These are phyloP conservation scores for Escovopsis sp. DNA, from an alignment of 2,329 filamentous ascomycete species.

Conservation along the genomic window DNA sequence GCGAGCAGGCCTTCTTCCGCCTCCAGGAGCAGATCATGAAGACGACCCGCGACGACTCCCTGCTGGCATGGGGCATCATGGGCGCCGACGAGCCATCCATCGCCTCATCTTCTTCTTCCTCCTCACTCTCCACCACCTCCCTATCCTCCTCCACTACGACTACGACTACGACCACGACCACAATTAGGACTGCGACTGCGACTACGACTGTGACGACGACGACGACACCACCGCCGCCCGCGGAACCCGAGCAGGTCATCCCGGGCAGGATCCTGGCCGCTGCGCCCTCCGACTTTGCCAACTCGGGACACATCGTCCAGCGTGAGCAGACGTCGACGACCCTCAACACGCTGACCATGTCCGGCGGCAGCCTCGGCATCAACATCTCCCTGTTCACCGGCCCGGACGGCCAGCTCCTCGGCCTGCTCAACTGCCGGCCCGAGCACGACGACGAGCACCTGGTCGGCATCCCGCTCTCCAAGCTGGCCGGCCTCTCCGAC, in stretches of 20 bases:
- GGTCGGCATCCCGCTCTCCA: constrained; percentile 3
- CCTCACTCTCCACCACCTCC: too few species aligned
- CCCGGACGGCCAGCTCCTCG: neutral
- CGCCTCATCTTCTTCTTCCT: too few species aligned
- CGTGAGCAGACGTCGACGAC: neutral
- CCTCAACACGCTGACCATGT: constrained; percentile 2
- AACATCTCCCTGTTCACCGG: neutral
- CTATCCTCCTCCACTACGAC: too few species aligned
- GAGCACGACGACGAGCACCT: neutral
- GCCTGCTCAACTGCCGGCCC: constrained; percentile 4
- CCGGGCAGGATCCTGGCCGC: neutral
- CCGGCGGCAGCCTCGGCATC: constrained; percentile 3
- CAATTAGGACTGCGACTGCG: too few species aligned
- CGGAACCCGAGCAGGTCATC: neutral
- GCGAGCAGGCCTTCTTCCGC: constrained; percentile 6
- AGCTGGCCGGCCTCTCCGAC: neutral
- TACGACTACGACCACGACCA: too few species aligned
- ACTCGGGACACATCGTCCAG: constrained; percentile 3
- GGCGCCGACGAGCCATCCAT: neutral
- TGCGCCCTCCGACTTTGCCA: constrained; percentile 2
- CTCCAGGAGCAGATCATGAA: constrained; percentile 9
- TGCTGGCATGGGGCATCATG: constrained; percentile 8
- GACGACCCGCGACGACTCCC: constrained; percentile 7
- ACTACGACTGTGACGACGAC: too few species aligned
- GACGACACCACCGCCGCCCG: too few species aligned